Conservation (phyloP, 306 rosid genomes). For the Begonia peltatifolia region DNA sequence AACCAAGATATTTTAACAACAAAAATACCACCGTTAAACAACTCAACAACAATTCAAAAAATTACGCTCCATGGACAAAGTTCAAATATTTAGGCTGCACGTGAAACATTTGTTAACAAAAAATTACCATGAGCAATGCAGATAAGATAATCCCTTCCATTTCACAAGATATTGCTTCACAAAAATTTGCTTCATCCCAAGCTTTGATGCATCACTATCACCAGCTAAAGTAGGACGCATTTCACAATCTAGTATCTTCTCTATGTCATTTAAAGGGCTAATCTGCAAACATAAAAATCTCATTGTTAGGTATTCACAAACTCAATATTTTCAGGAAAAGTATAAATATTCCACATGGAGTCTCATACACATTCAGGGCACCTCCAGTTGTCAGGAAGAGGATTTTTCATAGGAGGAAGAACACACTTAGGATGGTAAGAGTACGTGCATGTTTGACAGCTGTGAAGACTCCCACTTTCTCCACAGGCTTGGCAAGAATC, state of each 20-base stretch:
- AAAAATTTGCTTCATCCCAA: slow-evolving; percentile 69
- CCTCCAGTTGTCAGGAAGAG: slow-evolving; percentile 59
- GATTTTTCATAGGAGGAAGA: slow-evolving; percentile 63
- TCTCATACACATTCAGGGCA: slow-evolving; percentile 96
- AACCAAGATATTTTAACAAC: no score
- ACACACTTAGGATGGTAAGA: slow-evolving; percentile 77
- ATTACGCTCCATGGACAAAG: no score
- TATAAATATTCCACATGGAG: slow-evolving; percentile 9
- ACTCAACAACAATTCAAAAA: no score
- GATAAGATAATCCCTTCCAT: slow-evolving; percentile 91
- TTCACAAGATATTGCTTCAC: slow-evolving; percentile 95
- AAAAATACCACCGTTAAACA: no score
- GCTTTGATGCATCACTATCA: slow-evolving; percentile 58
- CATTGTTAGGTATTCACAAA: slow-evolving; percentile 10
- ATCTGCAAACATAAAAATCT: slow-evolving; percentile 45
- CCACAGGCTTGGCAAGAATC: slow-evolving; percentile 92
- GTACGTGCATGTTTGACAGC: slow-evolving; percentile 80
- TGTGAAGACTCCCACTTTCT: slow-evolving; percentile 58
- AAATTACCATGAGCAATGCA: slow-evolving; percentile 85
- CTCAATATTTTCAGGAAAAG: slow-evolving; percentile 7
- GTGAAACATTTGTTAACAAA: neutral
- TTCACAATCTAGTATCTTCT: slow-evolving; percentile 81
- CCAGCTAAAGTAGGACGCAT: slow-evolving; percentile 85
- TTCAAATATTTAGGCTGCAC: no score
- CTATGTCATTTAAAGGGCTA: slow-evolving; percentile 86